These are phyloP conservation scores for Herpetomonas tarakana DNA, from an alignment of 208 protist species.

Conservation along the genomic window DNA sequence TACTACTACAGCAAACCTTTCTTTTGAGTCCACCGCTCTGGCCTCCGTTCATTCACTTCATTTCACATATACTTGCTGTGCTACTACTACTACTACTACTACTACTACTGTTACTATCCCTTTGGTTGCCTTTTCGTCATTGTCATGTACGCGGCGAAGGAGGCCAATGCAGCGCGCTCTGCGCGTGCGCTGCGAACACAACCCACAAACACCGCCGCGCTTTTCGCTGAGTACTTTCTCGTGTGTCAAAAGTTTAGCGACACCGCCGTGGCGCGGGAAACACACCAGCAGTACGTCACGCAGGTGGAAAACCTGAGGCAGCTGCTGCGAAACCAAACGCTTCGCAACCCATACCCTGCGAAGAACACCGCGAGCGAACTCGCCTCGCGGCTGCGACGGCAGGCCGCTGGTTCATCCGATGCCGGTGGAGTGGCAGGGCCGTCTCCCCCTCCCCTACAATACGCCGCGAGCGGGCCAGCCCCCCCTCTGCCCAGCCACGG, in stretches of 20 bases:
- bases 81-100: no score
- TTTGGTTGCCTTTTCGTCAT: no score
- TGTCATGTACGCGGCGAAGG: slow-evolving; percentile 60
- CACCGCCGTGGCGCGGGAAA: slow-evolving; percentile 27
- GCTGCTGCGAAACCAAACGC: slow-evolving; percentile 19
- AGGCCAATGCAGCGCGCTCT: slow-evolving; percentile 28
- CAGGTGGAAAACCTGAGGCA: slow-evolving; percentile 25
- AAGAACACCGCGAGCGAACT: not conserved
- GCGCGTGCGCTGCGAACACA: slow-evolving; percentile 25
- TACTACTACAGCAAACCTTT: not conserved
- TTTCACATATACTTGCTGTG: no score
- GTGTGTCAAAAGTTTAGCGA: slow-evolving; percentile 27
- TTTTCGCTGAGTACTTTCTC: slow-evolving; percentile 39
- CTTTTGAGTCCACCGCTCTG: not conserved
- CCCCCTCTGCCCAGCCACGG: no score
- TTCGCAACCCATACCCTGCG: slow-evolving; percentile 13
- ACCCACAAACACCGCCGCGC: slow-evolving; percentile 21
- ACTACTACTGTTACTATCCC: no score
- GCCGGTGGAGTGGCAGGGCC: not conserved
- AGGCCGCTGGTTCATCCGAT: not conserved
- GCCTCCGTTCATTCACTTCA: no score
- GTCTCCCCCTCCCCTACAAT: not conserved
- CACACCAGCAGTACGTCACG: slow-evolving; percentile 31
- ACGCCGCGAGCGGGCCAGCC: not conserved
- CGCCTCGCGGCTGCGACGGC: not conserved